Evolutionary conservation across 768 basidiomycete genomes (phyloP), one percentile per base, ranked within the genome.

Genomic region (Lactarius hengduanensis): DNA sequence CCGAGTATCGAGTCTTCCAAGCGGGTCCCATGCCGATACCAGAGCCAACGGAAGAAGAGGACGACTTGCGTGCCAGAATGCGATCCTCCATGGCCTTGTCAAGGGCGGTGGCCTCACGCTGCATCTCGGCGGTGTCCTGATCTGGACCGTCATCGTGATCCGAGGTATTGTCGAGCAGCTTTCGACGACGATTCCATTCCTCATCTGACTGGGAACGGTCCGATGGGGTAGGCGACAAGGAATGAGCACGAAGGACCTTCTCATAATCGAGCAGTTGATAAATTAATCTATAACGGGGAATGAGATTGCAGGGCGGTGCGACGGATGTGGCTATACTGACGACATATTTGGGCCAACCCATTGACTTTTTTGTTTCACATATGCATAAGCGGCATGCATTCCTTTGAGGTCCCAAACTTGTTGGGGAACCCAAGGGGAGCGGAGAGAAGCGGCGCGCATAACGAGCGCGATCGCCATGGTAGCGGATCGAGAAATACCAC

Each of bases 341-440:
- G 92, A 94, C 88, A 96, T 96, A 77, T 96, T 96, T 62, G 94
- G 94, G 22, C 94, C 91, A 65, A 93, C 84, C 80, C 88, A 89
- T 76, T 85, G 87, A 75, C 90, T 92, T 80, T 92, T 94, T 73
- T 88, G 84, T 77, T 96, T 95, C 53, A 96, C 94, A 78, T 86
- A 96, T 57, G 88, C 78, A 76, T 96, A 96, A 32, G 94, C 91
- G 45, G 86, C 89, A 74, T 96, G 92, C 92, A 94, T 94, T 60
- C 93, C 92, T 69, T 87, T 87, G 68, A 94, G 80, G 10, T 85
- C 83, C 87, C 88, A 90, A 7, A 93, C 84, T 69, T 91, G 86
- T 47, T 89, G 82, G 16, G 90, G 86, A 28, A 91, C 90, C 50
- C 79, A 80, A 16, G 88, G 79, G 15, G 84, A 85, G 68, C 81